Conservation (phyloP, 371 early-diverging fungal genomes). For the Batrachochytrium dendrobatidis region DNA sequence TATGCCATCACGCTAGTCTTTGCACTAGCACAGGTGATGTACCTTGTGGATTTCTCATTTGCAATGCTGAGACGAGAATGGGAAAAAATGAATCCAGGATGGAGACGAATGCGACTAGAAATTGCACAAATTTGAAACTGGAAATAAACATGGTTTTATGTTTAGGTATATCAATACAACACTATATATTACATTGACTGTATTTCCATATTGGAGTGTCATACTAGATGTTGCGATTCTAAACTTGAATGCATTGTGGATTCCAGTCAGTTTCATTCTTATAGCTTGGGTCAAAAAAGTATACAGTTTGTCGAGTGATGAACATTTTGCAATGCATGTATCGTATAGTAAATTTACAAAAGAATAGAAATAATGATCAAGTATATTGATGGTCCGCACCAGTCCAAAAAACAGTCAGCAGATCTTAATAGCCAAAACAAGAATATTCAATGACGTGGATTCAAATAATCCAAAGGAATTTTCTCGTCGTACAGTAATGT, state of each 20-base stretch:
- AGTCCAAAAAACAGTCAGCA: not conserved
- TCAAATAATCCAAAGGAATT: not conserved
- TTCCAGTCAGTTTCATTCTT: not conserved
- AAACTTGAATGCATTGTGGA: no score
- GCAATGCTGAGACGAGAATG: constrained; percentile 70
- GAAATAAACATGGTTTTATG: not conserved
- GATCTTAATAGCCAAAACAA: not conserved
- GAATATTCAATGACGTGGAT: not conserved
- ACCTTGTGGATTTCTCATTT: constrained; percentile 69
- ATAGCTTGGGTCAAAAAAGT: not conserved
- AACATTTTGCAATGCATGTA: not conserved
- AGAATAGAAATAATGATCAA: not conserved
- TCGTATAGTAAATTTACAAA: not conserved
- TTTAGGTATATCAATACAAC: not conserved
- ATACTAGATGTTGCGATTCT: no score
- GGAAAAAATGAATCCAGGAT: constrained; percentile 57
- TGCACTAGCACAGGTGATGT: constrained; percentile 70
- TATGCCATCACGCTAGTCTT: constrained; percentile 92
- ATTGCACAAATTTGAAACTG: not conserved
- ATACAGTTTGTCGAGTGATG: no score
- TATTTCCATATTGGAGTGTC: no score
- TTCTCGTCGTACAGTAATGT: not conserved
- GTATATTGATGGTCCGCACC: no score
- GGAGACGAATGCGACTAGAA: not conserved
- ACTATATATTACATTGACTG: no score